phyloP scores from a whole-genome alignment of 345 rosid species.

The Sisymbrium irio region DNA sequence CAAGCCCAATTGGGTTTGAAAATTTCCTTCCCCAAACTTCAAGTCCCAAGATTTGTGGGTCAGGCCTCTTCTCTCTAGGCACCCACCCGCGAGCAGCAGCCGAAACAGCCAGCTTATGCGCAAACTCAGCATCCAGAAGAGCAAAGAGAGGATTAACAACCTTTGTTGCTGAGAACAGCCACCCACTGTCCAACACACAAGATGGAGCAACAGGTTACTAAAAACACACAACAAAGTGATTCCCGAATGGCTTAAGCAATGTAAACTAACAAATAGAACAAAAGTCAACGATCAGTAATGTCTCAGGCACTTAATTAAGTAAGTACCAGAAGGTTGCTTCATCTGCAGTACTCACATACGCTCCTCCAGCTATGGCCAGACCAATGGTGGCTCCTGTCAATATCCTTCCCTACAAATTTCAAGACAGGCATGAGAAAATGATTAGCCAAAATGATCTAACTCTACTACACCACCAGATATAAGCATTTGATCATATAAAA shows the following conservation, averaged over 20 bases:
- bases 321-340: slow-evolving; percentile 98
- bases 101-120: slow-evolving; percentile 81
- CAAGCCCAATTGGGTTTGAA: slow-evolving; percentile 92
- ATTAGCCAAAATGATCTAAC: not conserved
- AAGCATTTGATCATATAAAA: slow-evolving; percentile 1
- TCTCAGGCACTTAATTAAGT: slow-evolving; percentile 3
- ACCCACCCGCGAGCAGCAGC: slow-evolving; percentile 99
- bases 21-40: slow-evolving; percentile 97
- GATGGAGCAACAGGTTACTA: not conserved
- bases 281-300: not conserved
- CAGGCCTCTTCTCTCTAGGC: slow-evolving; percentile 93
- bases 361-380: slow-evolving; percentile 82
- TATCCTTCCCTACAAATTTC: slow-evolving; percentile 59
- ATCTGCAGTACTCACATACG: slow-evolving; percentile 93
- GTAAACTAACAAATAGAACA: slow-evolving; percentile 4
- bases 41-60: slow-evolving; percentile 67
- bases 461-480: slow-evolving; percentile 3
- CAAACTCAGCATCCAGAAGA: slow-evolving; percentile 88
- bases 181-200: slow-evolving; percentile 59
- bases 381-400: slow-evolving; percentile 86
- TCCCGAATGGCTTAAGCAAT: not conserved
- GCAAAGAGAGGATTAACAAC: slow-evolving; percentile 94
- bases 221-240: slow-evolving; percentile 1
- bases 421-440: not conserved
- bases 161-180: slow-evolving; percentile 91